Conservation (phyloP, 169 alveolate species). For the Fabrea salina region DNA sequence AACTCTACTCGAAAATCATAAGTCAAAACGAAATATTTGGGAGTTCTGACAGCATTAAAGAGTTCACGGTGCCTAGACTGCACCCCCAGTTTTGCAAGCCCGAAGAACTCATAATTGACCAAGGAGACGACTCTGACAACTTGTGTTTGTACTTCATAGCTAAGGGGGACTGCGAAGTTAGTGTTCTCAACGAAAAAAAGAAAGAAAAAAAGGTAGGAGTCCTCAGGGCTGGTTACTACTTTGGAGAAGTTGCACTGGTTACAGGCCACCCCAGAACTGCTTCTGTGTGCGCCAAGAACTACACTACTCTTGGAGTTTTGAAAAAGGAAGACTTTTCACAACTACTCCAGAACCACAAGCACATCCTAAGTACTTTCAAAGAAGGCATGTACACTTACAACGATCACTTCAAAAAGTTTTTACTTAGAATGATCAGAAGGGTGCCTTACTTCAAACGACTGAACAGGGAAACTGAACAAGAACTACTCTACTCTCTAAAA, state of each 20-base stretch:
- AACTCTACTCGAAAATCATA: neutral
- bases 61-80: neutral
- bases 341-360: neutral
- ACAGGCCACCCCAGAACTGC: slow-evolving; percentile 94
- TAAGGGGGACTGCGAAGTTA: slow-evolving; percentile 9
- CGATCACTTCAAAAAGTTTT: neutral
- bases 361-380: neutral
- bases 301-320: slow-evolving; percentile 12
- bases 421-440: neutral
- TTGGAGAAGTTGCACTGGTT: slow-evolving; percentile 96
- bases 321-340: neutral
- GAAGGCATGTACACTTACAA: neutral
- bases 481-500: neutral
- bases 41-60: neutral
- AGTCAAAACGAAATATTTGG: neutral
- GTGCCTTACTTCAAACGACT: neutral
- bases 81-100: neutral
- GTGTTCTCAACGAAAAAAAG: neutral
- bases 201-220: slow-evolving; percentile 68
- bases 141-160: slow-evolving; percentile 5
- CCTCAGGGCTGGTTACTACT: slow-evolving; percentile 91
- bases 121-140: neutral
- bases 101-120: neutral
- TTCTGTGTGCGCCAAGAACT: slow-evolving; percentile 83
- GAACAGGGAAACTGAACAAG: neutral